Base-by-base conservation (phyloP, 2,329 filamentous ascomycete species). In the Neopestalotiopsis sp. region DNA sequence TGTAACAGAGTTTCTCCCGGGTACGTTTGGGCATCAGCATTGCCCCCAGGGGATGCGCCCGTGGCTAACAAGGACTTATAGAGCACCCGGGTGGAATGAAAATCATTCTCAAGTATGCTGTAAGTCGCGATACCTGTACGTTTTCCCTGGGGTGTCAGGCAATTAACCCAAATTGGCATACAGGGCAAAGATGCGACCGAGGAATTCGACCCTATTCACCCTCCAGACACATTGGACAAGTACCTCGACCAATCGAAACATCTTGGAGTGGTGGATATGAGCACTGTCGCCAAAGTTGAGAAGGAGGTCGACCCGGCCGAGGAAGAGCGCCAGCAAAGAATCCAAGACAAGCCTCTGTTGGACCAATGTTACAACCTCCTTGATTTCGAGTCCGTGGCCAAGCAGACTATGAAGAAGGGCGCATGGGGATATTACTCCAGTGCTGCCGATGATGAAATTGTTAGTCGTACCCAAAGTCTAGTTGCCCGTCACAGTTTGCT, bases 401-500 rank as follows among this genome's bases (percentile, higher is more conserved):
- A 92, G 75, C 86, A 90, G 53, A 90, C 97, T 68, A 98, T 98
- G 95, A 98, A 97, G 88, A 97, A 93, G 84, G 92, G 91, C 1
- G 95, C 95, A 0, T 99, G 96, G 96, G 96, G 93, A 32, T 99
- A 99, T 84, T 99, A 99, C 81, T 97, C 94, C 0, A 96, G 93
- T 77, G 95, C 94, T 68, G 94, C 95, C 0, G 94, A 96, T 77
- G 94, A 97, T 76, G 93, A 95, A 81, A 94, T 95, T 81, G 92
- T 94, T 79, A 77, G 88, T 79, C 42, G 3, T 13, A 32, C 62
- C 20, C 2, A 2, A 7, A 61, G 24, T 30, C 4, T 28, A 20
- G 28, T 42, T 9, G 13, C 10, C 5, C 53, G 5, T 30, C 17
- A 49, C 34, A 17, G 24, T 28, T 56, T 38, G 49, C 70, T 76